These are phyloP conservation scores for Chaetothyriales sp. DNA, from an alignment of 2,329 filamentous ascomycete species.

Conservation along the genomic window DNA sequence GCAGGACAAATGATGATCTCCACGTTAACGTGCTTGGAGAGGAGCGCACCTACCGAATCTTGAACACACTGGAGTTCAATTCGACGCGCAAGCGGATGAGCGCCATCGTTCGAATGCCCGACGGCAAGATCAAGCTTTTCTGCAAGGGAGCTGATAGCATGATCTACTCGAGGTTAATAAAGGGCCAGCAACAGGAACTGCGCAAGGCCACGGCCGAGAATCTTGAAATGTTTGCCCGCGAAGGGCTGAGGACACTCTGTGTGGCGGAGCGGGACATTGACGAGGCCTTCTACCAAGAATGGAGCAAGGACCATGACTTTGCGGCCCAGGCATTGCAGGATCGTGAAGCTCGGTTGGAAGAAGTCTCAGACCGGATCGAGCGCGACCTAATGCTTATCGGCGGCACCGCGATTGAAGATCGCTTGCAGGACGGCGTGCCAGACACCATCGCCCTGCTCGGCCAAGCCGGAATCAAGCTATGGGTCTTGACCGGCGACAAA, in stretches of 20 bases:
- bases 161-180: conserved; percentile 80
- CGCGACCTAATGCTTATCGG: conserved; percentile 75
- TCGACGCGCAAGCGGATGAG: conserved; percentile 96
- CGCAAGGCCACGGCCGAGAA: conserved; percentile 77
- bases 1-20: conserved; percentile 63
- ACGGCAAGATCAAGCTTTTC: conserved; percentile 75
- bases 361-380: conserved; percentile 78
- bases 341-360: conserved; percentile 84
- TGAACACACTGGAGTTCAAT: conserved; percentile 96
- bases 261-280: conserved; percentile 69
- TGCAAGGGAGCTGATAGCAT: conserved; percentile 97
- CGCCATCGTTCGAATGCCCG: conserved; percentile 86
- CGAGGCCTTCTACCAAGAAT: conserved; percentile 69
- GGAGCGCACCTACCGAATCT: conserved; percentile 68
- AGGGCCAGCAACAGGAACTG: conserved; percentile 72
- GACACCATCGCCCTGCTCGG: conserved; percentile 86
- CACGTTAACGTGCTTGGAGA: conserved; percentile 74
- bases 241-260: conserved; percentile 87
- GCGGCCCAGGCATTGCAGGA: conserved; percentile 72
- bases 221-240: conserved; percentile 88
- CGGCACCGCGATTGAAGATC: conserved; percentile 93
- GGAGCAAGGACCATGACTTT: conserved; percentile 75
- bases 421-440: conserved; percentile 88
- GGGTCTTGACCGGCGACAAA: conserved; percentile 96
- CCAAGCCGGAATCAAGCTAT: conserved; percentile 91